Conservation (phyloP, 1,284 basidiomycete species). For the Trametes polyzona region DNA sequence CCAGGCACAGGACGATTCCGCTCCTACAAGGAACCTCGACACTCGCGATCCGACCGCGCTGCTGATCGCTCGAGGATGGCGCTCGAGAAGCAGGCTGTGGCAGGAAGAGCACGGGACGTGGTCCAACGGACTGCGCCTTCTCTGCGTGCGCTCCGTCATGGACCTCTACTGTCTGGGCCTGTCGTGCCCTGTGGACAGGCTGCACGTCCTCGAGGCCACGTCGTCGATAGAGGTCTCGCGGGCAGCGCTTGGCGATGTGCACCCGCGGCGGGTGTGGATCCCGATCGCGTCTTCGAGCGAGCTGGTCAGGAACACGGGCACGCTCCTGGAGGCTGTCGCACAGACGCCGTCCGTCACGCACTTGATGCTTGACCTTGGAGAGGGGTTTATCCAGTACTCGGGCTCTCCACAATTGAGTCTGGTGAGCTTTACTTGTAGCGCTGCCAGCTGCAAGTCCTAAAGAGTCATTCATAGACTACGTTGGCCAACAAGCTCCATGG, state of each 20-base stretch:
- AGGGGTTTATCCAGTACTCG: not conserved
- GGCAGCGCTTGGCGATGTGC: not conserved
- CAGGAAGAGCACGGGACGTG: not conserved
- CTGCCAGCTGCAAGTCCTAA: too few species aligned
- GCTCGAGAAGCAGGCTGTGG: not conserved
- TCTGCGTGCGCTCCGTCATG: not conserved
- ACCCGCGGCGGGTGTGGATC: not conserved
- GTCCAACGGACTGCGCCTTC: not conserved
- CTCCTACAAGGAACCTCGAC: not conserved
- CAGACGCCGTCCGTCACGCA: not conserved
- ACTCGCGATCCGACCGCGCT: not conserved
- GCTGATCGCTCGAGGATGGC: not conserved
- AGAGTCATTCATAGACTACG: not conserved
- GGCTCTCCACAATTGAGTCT: not conserved
- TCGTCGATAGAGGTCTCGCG: not conserved
- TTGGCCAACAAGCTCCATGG: not conserved
- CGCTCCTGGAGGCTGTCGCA: not conserved
- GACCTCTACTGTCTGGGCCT: constrained; percentile 5
- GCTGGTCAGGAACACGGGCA: not conserved
- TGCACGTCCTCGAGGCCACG: not conserved
- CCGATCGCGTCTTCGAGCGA: not conserved
- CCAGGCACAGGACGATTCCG: not conserved
- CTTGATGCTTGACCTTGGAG: not conserved
- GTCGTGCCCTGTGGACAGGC: not conserved
- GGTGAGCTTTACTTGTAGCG: not conserved